A percentile compares a stretch with the other conserved stretches of the same genome.
phyloP scores from a whole-genome alignment of 768 basidiomycete genomes.

The Pholiota molesta region DNA sequence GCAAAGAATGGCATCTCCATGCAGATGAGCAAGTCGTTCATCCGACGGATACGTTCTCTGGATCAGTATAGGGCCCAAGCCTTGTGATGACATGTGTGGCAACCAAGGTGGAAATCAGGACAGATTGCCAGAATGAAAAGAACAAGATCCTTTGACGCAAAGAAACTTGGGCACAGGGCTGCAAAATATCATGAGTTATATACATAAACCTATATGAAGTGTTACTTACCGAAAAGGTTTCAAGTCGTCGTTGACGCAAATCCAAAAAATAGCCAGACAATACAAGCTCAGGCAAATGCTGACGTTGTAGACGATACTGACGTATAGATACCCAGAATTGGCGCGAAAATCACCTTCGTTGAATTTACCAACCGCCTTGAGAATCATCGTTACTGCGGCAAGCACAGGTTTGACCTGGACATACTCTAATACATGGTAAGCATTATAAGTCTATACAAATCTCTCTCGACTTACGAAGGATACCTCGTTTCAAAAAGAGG shows the following conservation, averaged over 20 bases:
- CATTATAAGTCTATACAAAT: not conserved
- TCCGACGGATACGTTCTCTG: conserved; percentile 87
- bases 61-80: conserved; percentile 87
- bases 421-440: conserved; percentile 66
- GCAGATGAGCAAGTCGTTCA: conserved; percentile 91
- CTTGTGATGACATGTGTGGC: conserved; percentile 74
- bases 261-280: conserved; percentile 97
- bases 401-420: conserved; percentile 95
- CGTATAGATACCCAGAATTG: conserved; percentile 89
- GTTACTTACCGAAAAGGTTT: conserved; percentile 78
- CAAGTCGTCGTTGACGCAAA: conserved; percentile 86
- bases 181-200: conserved; percentile 13
- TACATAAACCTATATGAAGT: not conserved
- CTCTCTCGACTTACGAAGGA: conserved; percentile 67
- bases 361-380: conserved; percentile 87
- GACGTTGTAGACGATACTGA: conserved; percentile 83
- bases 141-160: conserved; percentile 99
- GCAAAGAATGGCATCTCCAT: conserved; percentile 98
- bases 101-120: conserved; percentile 86
- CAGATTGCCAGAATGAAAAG: conserved; percentile 98
- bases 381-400: conserved; percentile 78
- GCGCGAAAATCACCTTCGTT: conserved; percentile 87
- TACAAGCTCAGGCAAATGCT: conserved; percentile 83
- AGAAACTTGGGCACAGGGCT: conserved; percentile 97
- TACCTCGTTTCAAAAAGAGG: conserved; percentile 91